Evolutionary conservation across 2,329 filamentous ascomycete species (phyloP).

Genomic region (Diaporthe ampelina): DNA sequence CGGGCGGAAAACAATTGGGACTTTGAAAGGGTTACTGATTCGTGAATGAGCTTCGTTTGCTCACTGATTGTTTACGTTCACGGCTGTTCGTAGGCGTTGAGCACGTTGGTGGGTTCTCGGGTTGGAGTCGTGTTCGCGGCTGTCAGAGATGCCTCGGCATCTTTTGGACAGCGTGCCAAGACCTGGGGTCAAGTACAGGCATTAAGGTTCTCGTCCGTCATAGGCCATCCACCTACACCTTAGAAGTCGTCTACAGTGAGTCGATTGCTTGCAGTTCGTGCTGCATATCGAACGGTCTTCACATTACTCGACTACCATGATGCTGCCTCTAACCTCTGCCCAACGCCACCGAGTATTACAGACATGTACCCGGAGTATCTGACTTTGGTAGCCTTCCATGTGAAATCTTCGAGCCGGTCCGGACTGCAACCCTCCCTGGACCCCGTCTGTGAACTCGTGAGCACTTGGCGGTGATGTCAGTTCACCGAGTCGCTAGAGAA

Average conservation of each 20-base stretch:
- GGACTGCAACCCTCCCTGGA: conserved; percentile 26
- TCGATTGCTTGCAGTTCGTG: background rate
- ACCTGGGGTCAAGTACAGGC: background rate
- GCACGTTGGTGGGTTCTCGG: background rate
- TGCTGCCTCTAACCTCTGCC: too few relatives aligned
- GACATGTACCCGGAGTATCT: background rate
- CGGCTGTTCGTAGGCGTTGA: background rate
- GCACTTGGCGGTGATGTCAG: conserved; percentile 28
- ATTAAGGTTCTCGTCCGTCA: background rate
- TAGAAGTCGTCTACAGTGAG: background rate
- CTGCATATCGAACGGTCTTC: background rate
- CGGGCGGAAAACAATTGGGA: background rate
- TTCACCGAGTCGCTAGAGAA: conserved; percentile 19
- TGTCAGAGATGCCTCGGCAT: conserved; percentile 29
- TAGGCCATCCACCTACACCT: background rate
- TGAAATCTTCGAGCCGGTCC: conserved; percentile 21
- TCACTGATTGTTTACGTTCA: background rate
- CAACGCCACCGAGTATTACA: background rate
- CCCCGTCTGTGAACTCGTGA: background rate
- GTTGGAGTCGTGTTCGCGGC: background rate
- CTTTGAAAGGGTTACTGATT: background rate
- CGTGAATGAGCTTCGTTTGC: background rate
- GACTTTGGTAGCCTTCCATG: conserved; percentile 4
- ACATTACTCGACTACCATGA: background rate
- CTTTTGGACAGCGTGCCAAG: conserved; percentile 21